Conservation (phyloP, 176 grass and related monocot species). For the Neostapfia colusana region DNA sequence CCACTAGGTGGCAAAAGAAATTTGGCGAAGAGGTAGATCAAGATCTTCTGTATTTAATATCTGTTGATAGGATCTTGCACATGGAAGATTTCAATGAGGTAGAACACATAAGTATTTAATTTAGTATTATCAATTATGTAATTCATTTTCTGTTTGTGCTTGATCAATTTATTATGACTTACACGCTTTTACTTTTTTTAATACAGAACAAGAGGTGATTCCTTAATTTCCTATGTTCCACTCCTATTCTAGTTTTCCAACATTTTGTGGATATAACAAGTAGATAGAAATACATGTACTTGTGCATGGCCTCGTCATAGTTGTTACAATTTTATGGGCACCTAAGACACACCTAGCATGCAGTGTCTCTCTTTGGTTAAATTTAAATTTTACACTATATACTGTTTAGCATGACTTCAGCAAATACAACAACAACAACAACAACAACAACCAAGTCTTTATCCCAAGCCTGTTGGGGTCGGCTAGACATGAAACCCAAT, state of each 20-base stretch:
- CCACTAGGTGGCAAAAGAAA: conserved; percentile 83
- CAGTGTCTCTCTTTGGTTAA: not conserved
- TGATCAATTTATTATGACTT: not conserved
- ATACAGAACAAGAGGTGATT: not conserved
- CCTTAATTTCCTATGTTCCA: not conserved
- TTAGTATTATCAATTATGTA: not conserved
- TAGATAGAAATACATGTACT: not conserved
- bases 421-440: no score
- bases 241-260: not conserved
- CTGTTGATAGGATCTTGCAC: conserved; percentile 80
- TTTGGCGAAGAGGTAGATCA: conserved; percentile 73
- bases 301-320: not conserved
- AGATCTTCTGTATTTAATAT: conserved; percentile 77
- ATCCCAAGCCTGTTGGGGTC: no score
- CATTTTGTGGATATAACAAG: not conserved
- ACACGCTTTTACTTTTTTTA: not conserved
- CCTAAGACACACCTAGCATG: not conserved
- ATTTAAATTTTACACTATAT: conserved; percentile 4
- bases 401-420: not conserved
- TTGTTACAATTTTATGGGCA: not conserved
- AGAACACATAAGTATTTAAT: conserved; percentile 28
- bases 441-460: no score
- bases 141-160: not conserved
- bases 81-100: conserved; percentile 92
- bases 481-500: no score